Evolutionary conservation across 768 basidiomycete genomes (phyloP).

Genomic region (Trametopsis cervina): DNA sequence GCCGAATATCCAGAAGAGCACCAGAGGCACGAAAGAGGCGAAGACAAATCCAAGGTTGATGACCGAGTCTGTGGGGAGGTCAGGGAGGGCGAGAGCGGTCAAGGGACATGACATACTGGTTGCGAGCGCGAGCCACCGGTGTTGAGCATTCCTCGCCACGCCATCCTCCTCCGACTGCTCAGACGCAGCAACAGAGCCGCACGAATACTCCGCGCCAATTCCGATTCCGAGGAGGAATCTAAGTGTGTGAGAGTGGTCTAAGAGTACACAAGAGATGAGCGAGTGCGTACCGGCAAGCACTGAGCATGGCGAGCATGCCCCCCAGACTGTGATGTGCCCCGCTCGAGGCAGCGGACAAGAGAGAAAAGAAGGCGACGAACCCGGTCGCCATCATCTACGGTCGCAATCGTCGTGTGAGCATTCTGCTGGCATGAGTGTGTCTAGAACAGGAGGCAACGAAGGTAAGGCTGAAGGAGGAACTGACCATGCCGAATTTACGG

Average conservation of each 20-base stretch:
- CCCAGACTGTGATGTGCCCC: slow-evolving; percentile 67
- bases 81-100: not conserved
- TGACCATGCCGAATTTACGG: slow-evolving; percentile 80
- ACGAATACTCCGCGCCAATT: slow-evolving; percentile 85
- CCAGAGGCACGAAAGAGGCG: slow-evolving; percentile 73
- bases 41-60: slow-evolving; percentile 82
- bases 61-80: too few relatives aligned
- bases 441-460: too few relatives aligned
- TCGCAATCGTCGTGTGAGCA: slow-evolving; percentile 8
- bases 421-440: not conserved
- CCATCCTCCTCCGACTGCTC: slow-evolving; percentile 85
- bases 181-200: slow-evolving; percentile 81
- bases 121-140: slow-evolving; percentile 81
- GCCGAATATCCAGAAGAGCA: slow-evolving; percentile 87
- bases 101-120: too few relatives aligned
- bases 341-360: slow-evolving; percentile 73
- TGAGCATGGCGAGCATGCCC: slow-evolving; percentile 74
- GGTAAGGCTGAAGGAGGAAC: slow-evolving; percentile 11
- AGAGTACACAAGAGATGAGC: slow-evolving; percentile 11
- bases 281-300: slow-evolving; percentile 58
- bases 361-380: slow-evolving; percentile 82
- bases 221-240: slow-evolving; percentile 84
- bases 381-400: slow-evolving; percentile 70
- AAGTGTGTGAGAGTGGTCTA: too few relatives aligned
- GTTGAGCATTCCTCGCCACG: slow-evolving; percentile 73